Base-by-base conservation (phyloP, 2,329 filamentous ascomycete genomes). In the Fonsecaea multimorphosa region DNA sequence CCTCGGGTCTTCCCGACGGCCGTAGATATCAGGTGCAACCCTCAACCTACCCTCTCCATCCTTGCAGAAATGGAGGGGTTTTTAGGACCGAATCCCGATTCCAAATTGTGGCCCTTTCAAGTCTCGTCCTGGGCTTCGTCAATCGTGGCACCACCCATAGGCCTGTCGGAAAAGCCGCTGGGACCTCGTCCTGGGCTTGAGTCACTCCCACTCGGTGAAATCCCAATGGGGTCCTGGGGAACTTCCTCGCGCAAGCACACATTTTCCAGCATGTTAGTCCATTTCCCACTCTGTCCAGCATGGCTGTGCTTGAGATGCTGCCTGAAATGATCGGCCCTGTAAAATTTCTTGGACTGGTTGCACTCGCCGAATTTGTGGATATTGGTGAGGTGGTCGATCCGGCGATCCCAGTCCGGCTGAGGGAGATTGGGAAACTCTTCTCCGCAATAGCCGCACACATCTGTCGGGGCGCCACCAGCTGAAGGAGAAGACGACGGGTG, bases 291-390 rank as follows among this genome's bases (percentile, higher is more conserved):
- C 0, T 92, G 94, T 38, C 95, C 95, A 40, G 91, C 92, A 79
- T 98, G 95, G 77, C 93, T 97, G 78, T 99, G 95, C 83, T 98
- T 99, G 65, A 99, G 83, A 79, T 99, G 95, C 78, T 99, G 95
- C 66, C 95, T 89, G 83, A 99, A 99, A 77, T 99, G 95, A 78
- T 99, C 95, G 36, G 95, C 95, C 40, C 95, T 87, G 81, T 91
- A 99, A 78, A 99, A 99, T 78, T 98, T 98, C 83, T 99, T 99
- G 72, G 91, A 91, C 74, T 95, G 93, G 78, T 99, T 99, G 85
- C 95, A 99, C 80, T 98, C 95, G 69, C 93, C 88, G 76, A 97
- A 99, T 76, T 99, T 99, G 82, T 99, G 95, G 69, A 93, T 87
- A 73, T 91, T 89, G 74, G 93, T 93, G 61, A 99, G 82, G 80